phyloP scores from a whole-genome alignment of 2,329 filamentous ascomycete species.

The Aspergillus fumigatus region DNA sequence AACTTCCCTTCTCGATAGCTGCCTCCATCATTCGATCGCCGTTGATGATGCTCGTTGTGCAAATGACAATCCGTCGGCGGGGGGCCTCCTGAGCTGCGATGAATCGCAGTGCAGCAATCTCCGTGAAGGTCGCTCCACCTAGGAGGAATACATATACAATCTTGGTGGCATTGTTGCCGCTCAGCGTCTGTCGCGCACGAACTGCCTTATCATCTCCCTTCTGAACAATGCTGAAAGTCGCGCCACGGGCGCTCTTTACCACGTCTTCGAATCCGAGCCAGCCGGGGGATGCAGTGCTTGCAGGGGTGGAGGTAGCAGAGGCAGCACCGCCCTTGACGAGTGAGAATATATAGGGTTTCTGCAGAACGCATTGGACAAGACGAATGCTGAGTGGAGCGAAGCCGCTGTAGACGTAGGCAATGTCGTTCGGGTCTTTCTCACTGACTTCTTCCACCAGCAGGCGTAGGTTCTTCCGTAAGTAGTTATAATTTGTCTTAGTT shows the following conservation, averaged over 20 bases:
- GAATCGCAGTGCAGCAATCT: conserved; percentile 90
- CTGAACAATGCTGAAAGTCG: conserved; percentile 87
- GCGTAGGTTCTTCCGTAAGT: conserved; percentile 77
- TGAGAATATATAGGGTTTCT: conserved; percentile 77
- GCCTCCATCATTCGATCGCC: conserved; percentile 85
- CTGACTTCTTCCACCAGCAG: conserved; percentile 96
- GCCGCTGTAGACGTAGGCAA: conserved; percentile 96
- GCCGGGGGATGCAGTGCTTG: conserved; percentile 63
- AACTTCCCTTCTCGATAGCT: conserved; percentile 68
- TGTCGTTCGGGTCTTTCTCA: conserved; percentile 87
- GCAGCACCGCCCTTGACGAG: conserved; percentile 62
- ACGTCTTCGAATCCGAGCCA: conserved; percentile 94
- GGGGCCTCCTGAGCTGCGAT: conserved; percentile 79
- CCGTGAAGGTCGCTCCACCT: conserved; percentile 93
- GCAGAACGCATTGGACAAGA: conserved; percentile 85
- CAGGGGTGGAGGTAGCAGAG: conserved; percentile 44
- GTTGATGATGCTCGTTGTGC: conserved; percentile 85
- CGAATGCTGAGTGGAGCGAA: conserved; percentile 91
- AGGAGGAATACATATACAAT: conserved; percentile 95
- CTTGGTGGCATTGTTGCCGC: conserved; percentile 70
- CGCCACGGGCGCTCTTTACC: conserved; percentile 78
- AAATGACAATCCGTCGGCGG: conserved; percentile 80
- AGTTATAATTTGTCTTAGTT: conserved; percentile 83
- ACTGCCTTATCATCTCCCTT: conserved; percentile 90
- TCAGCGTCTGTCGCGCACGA: conserved; percentile 77